A percentile compares a stretch with the other conserved stretches of the same genome.
Conservation (phyloP, 768 basidiomycete genomes). For the Boletus pseudo-olivaceus region DNA sequence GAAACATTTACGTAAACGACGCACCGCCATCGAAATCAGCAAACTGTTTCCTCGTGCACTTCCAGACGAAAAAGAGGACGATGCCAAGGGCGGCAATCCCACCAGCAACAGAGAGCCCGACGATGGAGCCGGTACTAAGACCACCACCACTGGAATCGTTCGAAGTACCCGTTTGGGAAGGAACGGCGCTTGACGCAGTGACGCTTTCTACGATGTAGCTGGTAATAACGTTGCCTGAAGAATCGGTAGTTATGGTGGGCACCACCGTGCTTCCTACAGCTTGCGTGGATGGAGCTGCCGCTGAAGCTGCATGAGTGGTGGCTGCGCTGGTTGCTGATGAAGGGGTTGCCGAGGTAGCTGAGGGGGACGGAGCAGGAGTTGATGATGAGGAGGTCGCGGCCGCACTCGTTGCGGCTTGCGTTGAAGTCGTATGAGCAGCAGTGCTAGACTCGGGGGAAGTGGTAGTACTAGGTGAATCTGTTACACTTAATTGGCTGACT, state of each 20-base stretch:
- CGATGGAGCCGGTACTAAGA: conserved; percentile 67
- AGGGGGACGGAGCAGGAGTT: conserved; percentile 12
- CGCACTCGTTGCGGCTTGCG: not conserved
- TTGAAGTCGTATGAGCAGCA: not conserved
- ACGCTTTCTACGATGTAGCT: conserved; percentile 14
- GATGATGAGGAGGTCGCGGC: not conserved
- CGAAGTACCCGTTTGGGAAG: conserved; percentile 22
- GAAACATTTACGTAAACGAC: conserved; percentile 31
- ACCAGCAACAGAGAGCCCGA: conserved; percentile 79
- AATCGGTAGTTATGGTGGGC: conserved; percentile 27
- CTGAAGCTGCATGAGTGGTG: conserved; percentile 4
- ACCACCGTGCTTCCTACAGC: conserved; percentile 1
- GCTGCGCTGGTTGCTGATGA: conserved; percentile 1
- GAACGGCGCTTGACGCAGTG: conserved; percentile 25
- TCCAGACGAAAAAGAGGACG: conserved; percentile 78
- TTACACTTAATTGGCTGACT: conserved; percentile 17
- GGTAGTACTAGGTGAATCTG: not conserved
- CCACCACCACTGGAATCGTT: conserved; percentile 29
- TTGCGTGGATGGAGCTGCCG: not conserved
- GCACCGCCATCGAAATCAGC: conserved; percentile 74
- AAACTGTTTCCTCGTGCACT: conserved; percentile 78
- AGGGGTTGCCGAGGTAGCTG: not conserved
- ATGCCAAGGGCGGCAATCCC: conserved; percentile 72
- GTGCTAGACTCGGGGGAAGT: not conserved
- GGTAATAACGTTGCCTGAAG: conserved; percentile 30